Conservation (phyloP, 2,329 filamentous ascomycete genomes). For the Cladorrhinum sp. region DNA sequence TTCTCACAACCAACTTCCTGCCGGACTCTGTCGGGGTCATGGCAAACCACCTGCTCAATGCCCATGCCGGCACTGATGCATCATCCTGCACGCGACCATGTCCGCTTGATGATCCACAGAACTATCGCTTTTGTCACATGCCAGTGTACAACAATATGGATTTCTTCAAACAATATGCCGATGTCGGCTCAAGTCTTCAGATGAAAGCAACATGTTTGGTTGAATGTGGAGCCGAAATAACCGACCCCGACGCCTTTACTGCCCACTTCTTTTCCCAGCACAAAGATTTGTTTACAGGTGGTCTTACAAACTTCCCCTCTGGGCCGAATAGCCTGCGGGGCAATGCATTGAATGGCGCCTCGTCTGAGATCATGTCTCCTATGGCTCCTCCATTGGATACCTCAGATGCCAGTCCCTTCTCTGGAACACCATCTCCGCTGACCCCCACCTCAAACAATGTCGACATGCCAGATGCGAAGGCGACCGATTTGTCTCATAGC, state of each 20-base stretch:
- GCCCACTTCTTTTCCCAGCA: conserved; percentile 30
- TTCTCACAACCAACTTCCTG: conserved; percentile 16
- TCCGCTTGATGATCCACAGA: conserved; percentile 26
- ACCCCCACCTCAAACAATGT: conserved; percentile 24
- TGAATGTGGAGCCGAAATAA: conserved; percentile 27
- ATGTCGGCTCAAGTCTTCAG: conserved; percentile 14
- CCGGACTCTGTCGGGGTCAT: conserved; percentile 21
- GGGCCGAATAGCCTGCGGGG: not conserved
- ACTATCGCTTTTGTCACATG: conserved; percentile 26
- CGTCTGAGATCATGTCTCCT: conserved; percentile 23
- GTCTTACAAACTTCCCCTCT: not conserved
- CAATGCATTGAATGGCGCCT: conserved; percentile 5
- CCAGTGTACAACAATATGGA: conserved; percentile 20
- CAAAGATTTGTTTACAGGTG: conserved; percentile 21
- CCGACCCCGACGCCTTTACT: conserved; percentile 26
- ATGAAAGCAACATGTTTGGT: conserved; percentile 18
- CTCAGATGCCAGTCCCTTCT: conserved; percentile 25
- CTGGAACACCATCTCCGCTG: conserved; percentile 26
- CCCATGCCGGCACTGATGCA: conserved; percentile 23
- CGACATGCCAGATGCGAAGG: conserved; percentile 24
- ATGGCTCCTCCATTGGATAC: conserved; percentile 26
- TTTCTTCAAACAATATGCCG: conserved; percentile 21
- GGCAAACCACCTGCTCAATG: conserved; percentile 25
- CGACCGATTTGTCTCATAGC: conserved; percentile 8
- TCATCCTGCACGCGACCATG: conserved; percentile 27